Evolutionary conservation across 306 rosid species (phyloP).

Genomic region (Vachellia pachyceras): DNA sequence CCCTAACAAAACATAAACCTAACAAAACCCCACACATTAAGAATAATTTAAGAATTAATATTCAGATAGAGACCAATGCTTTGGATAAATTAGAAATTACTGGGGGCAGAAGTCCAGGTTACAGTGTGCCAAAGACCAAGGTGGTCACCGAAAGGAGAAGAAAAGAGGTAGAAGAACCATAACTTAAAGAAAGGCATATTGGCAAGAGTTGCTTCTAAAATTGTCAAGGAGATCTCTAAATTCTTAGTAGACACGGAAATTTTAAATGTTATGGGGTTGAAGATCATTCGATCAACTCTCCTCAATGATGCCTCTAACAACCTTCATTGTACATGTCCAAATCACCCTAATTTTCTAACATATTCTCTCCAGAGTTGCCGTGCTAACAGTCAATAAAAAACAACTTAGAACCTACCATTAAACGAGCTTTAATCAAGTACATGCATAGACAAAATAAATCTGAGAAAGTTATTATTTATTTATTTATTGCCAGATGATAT

Average conservation of each 20-base stretch:
- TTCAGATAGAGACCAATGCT: no score
- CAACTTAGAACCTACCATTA: not conserved
- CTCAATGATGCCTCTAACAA: not conserved
- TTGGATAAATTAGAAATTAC: no score
- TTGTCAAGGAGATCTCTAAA: not conserved
- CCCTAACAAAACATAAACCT: no score
- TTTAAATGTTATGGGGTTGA: not conserved
- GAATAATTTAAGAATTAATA: no score
- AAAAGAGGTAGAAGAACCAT: no score
- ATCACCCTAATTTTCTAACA: not conserved
- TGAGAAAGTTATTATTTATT: not conserved
- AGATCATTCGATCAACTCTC: not conserved
- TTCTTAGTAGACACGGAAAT: not conserved
- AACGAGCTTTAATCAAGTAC: not conserved
- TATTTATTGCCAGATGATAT: not conserved
- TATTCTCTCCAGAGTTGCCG: not conserved
- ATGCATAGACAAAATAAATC: not conserved
- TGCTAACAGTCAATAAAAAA: not conserved
- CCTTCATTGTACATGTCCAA: not conserved
- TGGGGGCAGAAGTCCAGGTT: no score
- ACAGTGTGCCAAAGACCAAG: no score
- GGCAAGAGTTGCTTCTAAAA: not conserved
- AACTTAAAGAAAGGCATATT: no score
- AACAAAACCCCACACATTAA: no score
- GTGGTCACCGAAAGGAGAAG: no score